Evolutionary conservation across 139 green algal genomes (phyloP), one percentile per base, ranked within the genome.

Genomic region (Chlamydomonas applanata): DNA sequence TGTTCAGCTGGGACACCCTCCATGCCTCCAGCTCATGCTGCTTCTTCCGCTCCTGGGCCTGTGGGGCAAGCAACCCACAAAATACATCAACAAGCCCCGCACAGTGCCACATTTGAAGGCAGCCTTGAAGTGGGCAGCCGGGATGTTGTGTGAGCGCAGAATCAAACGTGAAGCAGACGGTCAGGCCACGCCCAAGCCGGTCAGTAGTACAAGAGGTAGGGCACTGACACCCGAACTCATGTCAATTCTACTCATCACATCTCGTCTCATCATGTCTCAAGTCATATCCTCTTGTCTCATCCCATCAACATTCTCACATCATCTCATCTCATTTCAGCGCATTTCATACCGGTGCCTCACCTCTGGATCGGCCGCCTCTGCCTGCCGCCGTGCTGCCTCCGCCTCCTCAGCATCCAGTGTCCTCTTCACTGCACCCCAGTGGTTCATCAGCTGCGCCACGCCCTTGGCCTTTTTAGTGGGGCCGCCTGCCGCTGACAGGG

Each of bases 21-120:
- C 90, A 94, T 52, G 83, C 53, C 79, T 93, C 88, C 1, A 92
- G 81, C 65, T 91, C 71, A 11, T 66, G 54, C 27, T 52, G 29
- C 5, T 79, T 71, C 57, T 85, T 88, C 29, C 56, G 71, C 82
- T 86, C 81, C 69, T 73, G 60, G 0, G 79, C 81, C 7, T 75
- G 63, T 17, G 30, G 30, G 13, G n/a, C 14, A 40, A 11, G 60
- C 60, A 62, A 62, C 4, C 24, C 5, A 27, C 53, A 62, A 27
- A 19, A 7, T 7, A 19, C 40, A 49, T 49, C 40, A 49, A 19
- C 40, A 49, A 19, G 40, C 40, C 7, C 11, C 40, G 11, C 40
- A 49, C 11, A 7, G 11, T 49, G 7, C 40, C 40, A 49, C 11
- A 7, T 49, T 49, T 49, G 40, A 11, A 49, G 7, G 11, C 40